These are phyloP conservation scores for Daedalea quercina DNA, from an alignment of 768 basidiomycete species.

Conservation along the genomic window DNA sequence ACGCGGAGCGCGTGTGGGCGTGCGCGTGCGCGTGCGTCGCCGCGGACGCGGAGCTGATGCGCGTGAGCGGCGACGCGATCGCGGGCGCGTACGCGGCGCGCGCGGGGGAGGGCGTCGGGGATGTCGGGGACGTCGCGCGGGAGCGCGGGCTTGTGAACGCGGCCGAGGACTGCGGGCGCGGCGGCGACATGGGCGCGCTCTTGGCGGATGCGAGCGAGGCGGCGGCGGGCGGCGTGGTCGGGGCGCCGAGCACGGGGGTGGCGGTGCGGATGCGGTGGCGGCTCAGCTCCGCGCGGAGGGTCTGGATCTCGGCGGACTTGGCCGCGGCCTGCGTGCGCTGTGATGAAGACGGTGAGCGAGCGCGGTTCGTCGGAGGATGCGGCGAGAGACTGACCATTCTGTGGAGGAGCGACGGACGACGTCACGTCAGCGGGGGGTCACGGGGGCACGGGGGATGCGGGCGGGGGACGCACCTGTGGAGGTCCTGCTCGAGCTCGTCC, in stretches of 20 bases:
- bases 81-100: constrained; percentile 22
- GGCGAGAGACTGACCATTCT: constrained; percentile 41
- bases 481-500: constrained; percentile 59
- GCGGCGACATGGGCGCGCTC: constrained; percentile 15
- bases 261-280: constrained; percentile 45
- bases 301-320: constrained; percentile 67
- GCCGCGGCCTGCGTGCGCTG: constrained; percentile 57
- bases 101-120: constrained; percentile 17
- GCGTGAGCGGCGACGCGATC: constrained; percentile 41
- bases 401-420: constrained; percentile 29
- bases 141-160: constrained; percentile 17
- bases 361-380: not conserved
- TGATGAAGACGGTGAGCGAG: constrained; percentile 12
- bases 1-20: constrained; percentile 43
- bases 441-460: not conserved
- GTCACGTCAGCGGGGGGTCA: constrained; percentile 12
- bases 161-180: constrained; percentile 18
- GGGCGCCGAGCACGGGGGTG: constrained; percentile 24
- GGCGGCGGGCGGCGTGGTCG: constrained; percentile 22
- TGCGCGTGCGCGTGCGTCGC: constrained; percentile 22
- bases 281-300: constrained; percentile 58
- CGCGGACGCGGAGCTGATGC: constrained; percentile 42
- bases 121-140: constrained; percentile 24
- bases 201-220: constrained; percentile 11
- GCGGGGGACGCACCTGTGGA: constrained; percentile 54